These are phyloP conservation scores for Agaricales sp. DNA, from an alignment of 1,284 basidiomycete species.

Conservation along the genomic window DNA sequence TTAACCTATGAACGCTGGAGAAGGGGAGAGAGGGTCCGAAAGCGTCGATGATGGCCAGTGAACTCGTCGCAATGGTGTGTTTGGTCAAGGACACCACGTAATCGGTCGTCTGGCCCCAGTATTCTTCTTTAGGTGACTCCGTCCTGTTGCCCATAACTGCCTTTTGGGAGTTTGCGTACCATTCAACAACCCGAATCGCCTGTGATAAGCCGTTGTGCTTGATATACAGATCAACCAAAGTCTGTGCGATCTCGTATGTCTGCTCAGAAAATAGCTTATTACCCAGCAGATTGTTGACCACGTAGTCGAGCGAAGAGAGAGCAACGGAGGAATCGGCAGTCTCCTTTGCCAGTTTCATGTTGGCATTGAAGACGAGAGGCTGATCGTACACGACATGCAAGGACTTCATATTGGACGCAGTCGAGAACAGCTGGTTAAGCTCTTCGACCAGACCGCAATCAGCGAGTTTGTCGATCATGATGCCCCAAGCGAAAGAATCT, in stretches of 20 bases:
- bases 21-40: not conserved
- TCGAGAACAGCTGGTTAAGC: slow-evolving; percentile 41
- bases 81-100: too few relatives aligned
- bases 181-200: not conserved
- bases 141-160: too few relatives aligned
- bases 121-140: too few relatives aligned
- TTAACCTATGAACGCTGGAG: not conserved
- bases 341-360: slow-evolving; percentile 18
- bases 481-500: slow-evolving; percentile 35
- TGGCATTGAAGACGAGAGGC: slow-evolving; percentile 26
- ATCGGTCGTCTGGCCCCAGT: too few relatives aligned
- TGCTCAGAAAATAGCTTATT: not conserved
- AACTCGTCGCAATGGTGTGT: too few relatives aligned
- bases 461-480: slow-evolving; percentile 45
- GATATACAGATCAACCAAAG: not conserved
- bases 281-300: not conserved
- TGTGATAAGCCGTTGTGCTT: not conserved
- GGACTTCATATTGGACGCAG: too few relatives aligned
- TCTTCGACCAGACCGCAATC: slow-evolving; percentile 35
- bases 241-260: not conserved
- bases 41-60: not conserved
- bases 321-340: not conserved
- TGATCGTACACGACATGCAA: too few relatives aligned
- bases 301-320: not conserved
- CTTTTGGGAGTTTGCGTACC: not conserved